Base-by-base conservation (phyloP, 768 basidiomycete genomes). In the Leccinum uliginosum region DNA sequence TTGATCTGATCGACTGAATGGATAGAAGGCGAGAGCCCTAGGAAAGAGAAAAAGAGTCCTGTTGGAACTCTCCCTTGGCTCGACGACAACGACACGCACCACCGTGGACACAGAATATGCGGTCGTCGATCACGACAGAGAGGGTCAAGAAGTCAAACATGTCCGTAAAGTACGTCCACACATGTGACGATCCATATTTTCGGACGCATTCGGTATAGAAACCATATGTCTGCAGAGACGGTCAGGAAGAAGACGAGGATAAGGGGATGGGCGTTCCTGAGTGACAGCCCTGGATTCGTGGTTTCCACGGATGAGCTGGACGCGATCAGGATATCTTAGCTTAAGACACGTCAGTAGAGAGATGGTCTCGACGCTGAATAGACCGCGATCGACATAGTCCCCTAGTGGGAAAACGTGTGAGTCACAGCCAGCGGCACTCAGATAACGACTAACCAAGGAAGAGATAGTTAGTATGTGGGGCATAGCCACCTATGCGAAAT, bases 1-100 rank as follows among this genome's bases (percentile, higher is more conserved):
- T 98, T 98, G 73, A 99, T 98, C 74, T 99, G 97, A 77, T 99
- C 97, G 69, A 99, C 95, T 43, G 93, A 95, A 70, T 99, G 97
- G 65, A 99, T 96, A 23, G 95, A 98, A 38, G 97, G 97, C 27
- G 94, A 97, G 34, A 99, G 82, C 3, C 94, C 93, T 97, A 47
- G 40, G 21, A n/a, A n/a, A n/a, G 14, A 19, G 48, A 35, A n/a
- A 15, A 19, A 49, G 15, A 12, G 44, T 45, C 15, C 8, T 7
- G 55, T 67, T 50, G 60, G 50, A 34, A 46, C 19, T 38, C 5
- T 23, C 15, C 9, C 48, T 38, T 23, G 43, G 44, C 26, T 47
- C 23, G 21, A 43, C 40, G 11, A n/a, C 14, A 10, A 46, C 48
- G 19, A 21, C 32, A 47, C 72, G 79, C 54, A 93, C 96, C 96